These are phyloP conservation scores for Aspergillus asperescens DNA, from an alignment of 495 filamentous ascomycete species.

Conservation along the genomic window DNA sequence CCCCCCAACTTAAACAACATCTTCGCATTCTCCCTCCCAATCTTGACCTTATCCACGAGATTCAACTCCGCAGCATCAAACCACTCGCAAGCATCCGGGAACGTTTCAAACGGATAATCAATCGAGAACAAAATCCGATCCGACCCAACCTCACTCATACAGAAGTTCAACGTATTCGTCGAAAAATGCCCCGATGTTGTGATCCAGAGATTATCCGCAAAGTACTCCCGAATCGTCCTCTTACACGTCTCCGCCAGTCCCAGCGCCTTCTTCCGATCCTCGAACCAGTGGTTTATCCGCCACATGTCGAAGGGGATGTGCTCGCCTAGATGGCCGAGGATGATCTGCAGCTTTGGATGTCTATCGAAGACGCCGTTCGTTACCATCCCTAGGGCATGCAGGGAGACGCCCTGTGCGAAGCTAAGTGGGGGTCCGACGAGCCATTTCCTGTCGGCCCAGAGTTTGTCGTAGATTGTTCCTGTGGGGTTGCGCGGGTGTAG, in stretches of 20 bases:
- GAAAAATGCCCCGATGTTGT: constrained; percentile 60
- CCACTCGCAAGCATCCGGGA: constrained; percentile 50
- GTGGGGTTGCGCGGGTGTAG: constrained; percentile 53
- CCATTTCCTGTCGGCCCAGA: constrained; percentile 48
- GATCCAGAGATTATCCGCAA: constrained; percentile 58
- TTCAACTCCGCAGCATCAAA: constrained; percentile 48
- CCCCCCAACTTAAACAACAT: constrained; percentile 44
- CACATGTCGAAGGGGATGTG: constrained; percentile 60
- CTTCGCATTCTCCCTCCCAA: constrained; percentile 52
- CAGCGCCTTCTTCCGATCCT: constrained; percentile 43
- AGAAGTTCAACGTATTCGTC: constrained; percentile 48
- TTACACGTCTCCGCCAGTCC: constrained; percentile 42
- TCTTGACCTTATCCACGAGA: constrained; percentile 39
- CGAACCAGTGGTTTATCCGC: constrained; percentile 56
- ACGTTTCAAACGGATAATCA: constrained; percentile 51
- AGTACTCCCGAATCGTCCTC: constrained; percentile 53
- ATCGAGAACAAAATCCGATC: constrained; percentile 47
- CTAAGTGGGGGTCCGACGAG: constrained; percentile 41
- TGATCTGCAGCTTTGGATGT: constrained; percentile 52
- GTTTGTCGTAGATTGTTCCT: constrained; percentile 44
- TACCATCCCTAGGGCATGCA: constrained; percentile 49
- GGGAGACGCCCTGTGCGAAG: constrained; percentile 47
- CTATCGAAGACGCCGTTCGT: constrained; percentile 49
- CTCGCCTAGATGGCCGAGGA: constrained; percentile 65
- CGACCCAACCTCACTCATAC: constrained; percentile 39